Conservation (phyloP, 768 basidiomycete species). For the Ramaria rubella region DNA sequence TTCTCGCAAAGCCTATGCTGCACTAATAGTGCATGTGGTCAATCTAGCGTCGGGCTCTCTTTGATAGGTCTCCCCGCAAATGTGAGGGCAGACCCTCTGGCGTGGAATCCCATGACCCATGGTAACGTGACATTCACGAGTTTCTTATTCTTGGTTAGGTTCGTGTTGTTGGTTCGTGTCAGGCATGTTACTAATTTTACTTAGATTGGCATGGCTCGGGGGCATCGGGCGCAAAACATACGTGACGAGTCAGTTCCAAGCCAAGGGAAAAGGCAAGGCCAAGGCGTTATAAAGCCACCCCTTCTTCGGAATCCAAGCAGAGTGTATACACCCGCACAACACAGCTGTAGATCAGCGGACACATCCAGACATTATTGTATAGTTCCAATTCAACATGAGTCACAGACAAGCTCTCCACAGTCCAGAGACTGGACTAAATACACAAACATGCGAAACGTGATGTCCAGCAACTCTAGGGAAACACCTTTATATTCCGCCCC, state of each 20-base stretch:
- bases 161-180: slow-evolving; percentile 12
- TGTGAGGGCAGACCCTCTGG: slow-evolving; percentile 40
- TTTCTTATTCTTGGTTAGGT: slow-evolving; percentile 54
- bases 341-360: too few species aligned
- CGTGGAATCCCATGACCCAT: slow-evolving; percentile 70
- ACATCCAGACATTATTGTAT: too few species aligned
- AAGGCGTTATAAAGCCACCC: not conserved
- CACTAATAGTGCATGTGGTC: too few species aligned
- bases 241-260: not conserved
- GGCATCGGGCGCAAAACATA: slow-evolving; percentile 44
- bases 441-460: too few species aligned
- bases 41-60: slow-evolving; percentile 48
- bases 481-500: too few species aligned
- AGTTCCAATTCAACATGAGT: too few species aligned
- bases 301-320: not conserved
- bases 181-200: not conserved
- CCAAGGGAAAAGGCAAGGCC: not conserved
- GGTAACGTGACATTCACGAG: slow-evolving; percentile 66
- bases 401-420: not conserved
- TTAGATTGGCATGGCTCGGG: slow-evolving; percentile 49
- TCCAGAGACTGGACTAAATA: not conserved
- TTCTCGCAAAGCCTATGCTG: slow-evolving; percentile 15
- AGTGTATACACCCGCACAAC: too few species aligned
- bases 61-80: slow-evolving; percentile 52
- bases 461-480: not conserved